Evolutionary conservation across 1,139 yeast species (phyloP).

Genomic region (Saccharomycopsis phalli): DNA sequence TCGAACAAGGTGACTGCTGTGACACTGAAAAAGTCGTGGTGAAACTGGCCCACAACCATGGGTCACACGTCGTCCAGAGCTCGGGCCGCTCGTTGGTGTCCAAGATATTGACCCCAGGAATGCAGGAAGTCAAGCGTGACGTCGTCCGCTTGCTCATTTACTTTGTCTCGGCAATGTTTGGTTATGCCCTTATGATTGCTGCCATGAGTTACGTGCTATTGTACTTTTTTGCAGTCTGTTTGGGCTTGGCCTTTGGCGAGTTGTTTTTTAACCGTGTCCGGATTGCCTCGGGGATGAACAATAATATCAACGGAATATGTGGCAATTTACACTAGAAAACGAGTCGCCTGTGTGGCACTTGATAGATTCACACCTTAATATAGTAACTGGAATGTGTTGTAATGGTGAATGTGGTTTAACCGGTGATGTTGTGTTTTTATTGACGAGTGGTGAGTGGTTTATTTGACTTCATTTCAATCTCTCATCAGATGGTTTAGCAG

Average conservation of each 20-base stretch:
- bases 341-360: too few relatives aligned
- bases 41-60: background rate
- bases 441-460: too few relatives aligned
- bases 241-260: conserved; percentile 63
- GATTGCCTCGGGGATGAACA: conserved; percentile 29
- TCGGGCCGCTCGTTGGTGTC: conserved; percentile 26
- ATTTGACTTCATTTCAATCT: too few relatives aligned
- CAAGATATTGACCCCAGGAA: conserved; percentile 34
- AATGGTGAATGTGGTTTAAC: too few relatives aligned
- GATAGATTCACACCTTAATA: too few relatives aligned
- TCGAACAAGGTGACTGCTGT: background rate
- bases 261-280: conserved; percentile 54
- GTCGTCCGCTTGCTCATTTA: conserved; percentile 44
- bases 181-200: conserved; percentile 67
- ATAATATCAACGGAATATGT: conserved; percentile 10
- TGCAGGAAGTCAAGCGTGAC: conserved; percentile 39
- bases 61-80: conserved; percentile 10
- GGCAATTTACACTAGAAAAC: conserved; percentile 10
- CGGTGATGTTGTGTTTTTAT: too few relatives aligned
- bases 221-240: conserved; percentile 63
- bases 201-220: conserved; percentile 61
- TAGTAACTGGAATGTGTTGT: too few relatives aligned
- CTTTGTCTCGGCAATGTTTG: conserved; percentile 54
- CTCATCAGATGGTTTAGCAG: too few relatives aligned
- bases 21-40: background rate